Evolutionary conservation across 1,284 basidiomycete genomes (phyloP), one percentile per base, ranked within the genome.

Genomic region (Gymnopus androsaceus): DNA sequence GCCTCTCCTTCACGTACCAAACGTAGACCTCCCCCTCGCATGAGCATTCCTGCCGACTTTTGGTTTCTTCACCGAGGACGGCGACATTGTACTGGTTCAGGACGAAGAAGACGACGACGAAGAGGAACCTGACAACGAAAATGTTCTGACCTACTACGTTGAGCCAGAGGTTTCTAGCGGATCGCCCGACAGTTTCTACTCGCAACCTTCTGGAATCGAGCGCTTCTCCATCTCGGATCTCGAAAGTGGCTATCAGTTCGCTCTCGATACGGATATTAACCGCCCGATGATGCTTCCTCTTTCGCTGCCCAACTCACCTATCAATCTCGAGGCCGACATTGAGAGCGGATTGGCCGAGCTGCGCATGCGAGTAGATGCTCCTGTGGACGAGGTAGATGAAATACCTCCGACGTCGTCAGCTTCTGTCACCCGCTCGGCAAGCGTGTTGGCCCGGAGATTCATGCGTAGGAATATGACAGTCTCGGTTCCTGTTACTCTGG

Each of bases 321-420:
- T 75, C 31, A 73, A 76, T 54, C 61, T 75, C 28, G 75, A 75
- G 53, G 63, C 67, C 14, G 75, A 76, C 51, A 67, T 75, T 55
- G 66, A 65, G 2, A 52, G 58, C 47, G 68, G 69, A 4, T 60
- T 75, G 28, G 70, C 72, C 45, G 66, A 67, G 55, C 58, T 75
- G 19, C 50, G 48, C 19, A 19, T 51, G 46, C 37, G 47, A 47
- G 51, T 41, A 11, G 61, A 61, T 30, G 50, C 38, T 15, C 27
- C 42, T 37, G 21, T 45, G 4, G 42, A 36, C 27, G 50, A 51
- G 33, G n/a, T 51, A 19, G 46, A 50, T 19, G 48, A 42, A 19
- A 12, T 41, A 14, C 40, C 37, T 41, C n/a, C 41, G 5, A n/a
- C 3, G 5, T 28, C 34, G 2, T 34, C 33, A 19, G 8, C 25